Percentiles rank a stretch among this genome's conserved stretches.
Evolutionary conservation across 140 eudicot species (phyloP).

Genomic region (Ambrosia hybrid): DNA sequence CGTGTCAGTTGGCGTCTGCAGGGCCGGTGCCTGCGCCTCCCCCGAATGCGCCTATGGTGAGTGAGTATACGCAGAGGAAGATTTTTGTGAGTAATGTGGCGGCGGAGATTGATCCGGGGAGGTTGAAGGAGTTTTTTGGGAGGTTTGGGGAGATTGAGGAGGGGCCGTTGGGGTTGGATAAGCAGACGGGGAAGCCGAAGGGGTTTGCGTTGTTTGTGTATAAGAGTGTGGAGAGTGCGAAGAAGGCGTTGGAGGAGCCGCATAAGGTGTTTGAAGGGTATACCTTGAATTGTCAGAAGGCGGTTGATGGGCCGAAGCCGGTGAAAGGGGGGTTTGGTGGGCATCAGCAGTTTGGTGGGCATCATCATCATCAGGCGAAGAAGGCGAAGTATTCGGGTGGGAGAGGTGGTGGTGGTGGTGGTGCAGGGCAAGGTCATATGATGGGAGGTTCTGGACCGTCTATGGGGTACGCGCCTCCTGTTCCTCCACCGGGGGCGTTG

Average conservation of each 20-base stretch:
- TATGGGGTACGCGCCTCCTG: constrained; percentile 57
- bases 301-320: constrained; percentile 85
- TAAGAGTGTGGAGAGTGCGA: constrained; percentile 70
- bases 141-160: constrained; percentile 95
- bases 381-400: constrained; percentile 62
- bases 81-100: constrained; percentile 92
- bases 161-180: constrained; percentile 93
- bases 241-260: constrained; percentile 86
- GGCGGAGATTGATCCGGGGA: constrained; percentile 71
- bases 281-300: constrained; percentile 80
- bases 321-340: constrained; percentile 46
- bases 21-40: constrained; percentile 78
- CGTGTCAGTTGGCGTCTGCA: constrained; percentile 88
- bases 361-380: constrained; percentile 46
- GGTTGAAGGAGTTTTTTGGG: constrained; percentile 58
- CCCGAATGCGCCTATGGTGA: constrained; percentile 40
- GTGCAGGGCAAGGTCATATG: constrained; percentile 62
- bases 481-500: constrained; percentile 48
- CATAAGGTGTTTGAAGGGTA: constrained; percentile 89
- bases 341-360: constrained; percentile 42
- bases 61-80: constrained; percentile 91
- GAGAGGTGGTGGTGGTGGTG: constrained; percentile 30
- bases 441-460: constrained; percentile 71
- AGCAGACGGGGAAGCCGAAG: constrained; percentile 78
- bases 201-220: constrained; percentile 94